Conservation (phyloP, 495 filamentous ascomycete species). For the Podospora conica region DNA sequence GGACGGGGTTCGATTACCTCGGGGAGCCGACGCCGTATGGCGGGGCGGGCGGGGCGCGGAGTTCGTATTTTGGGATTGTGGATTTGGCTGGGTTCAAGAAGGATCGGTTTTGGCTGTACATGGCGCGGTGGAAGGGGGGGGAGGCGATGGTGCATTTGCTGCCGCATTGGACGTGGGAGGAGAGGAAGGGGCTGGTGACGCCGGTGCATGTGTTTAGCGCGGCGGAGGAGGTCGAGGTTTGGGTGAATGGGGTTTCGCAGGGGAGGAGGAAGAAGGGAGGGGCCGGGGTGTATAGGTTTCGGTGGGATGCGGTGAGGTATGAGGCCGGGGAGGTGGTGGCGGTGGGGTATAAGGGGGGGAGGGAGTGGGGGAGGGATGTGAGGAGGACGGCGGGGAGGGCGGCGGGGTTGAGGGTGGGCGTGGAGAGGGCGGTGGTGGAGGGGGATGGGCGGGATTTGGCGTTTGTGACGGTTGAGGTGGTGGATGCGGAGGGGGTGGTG, state of each 20-base stretch:
- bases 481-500: conserved; percentile 34
- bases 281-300: conserved; percentile 34
- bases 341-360: conserved; percentile 39
- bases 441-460: conserved; percentile 36
- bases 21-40: conserved; percentile 46
- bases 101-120: conserved; percentile 46
- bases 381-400: conserved; percentile 33
- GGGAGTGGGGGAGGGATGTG: conserved; percentile 37
- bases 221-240: conserved; percentile 45
- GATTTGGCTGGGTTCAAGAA: conserved; percentile 48
- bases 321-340: conserved; percentile 39
- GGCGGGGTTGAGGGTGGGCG: conserved; percentile 24
- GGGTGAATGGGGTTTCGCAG: conserved; percentile 42
- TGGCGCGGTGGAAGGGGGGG: conserved; percentile 40
- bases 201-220: conserved; percentile 46
- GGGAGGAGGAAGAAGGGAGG: conserved; percentile 31
- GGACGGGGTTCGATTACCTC: conserved; percentile 47
- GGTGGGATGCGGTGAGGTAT: conserved; percentile 45
- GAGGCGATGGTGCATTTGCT: conserved; percentile 40
- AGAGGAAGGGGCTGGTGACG: conserved; percentile 38
- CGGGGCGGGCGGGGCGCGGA: conserved; percentile 30
- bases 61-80: conserved; percentile 46
- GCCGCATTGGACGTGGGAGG: conserved; percentile 50
- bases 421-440: conserved; percentile 22
- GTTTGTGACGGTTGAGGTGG: conserved; percentile 31